phyloP scores from a whole-genome alignment of 495 filamentous ascomycete genomes.

The Melanomma pulvis-pyrius region DNA sequence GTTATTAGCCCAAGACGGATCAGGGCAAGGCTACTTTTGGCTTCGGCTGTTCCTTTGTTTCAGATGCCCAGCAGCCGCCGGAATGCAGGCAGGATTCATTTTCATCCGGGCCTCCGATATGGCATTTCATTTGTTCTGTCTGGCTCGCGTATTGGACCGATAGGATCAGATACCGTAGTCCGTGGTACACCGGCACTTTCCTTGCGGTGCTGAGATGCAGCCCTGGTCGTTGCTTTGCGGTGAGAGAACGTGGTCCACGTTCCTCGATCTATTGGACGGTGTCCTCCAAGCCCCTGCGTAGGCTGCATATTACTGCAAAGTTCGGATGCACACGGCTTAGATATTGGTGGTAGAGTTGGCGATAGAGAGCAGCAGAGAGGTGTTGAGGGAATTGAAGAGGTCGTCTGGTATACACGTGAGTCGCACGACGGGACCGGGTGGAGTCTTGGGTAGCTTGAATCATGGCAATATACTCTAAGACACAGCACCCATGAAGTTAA shows the following conservation, averaged over 20 bases:
- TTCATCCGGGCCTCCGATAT: neutral
- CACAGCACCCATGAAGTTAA: neutral
- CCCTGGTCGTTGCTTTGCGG: neutral
- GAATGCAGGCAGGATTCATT: neutral
- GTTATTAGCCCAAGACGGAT: neutral
- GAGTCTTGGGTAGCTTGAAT: neutral
- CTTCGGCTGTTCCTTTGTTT: no score
- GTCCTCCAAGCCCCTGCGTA: neutral
- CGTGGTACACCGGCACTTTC: neutral
- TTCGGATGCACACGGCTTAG: neutral
- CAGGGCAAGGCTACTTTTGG: neutral
- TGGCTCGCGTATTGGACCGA: neutral
- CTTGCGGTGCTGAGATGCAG: neutral
- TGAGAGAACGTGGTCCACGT: neutral
- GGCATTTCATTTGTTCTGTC: neutral
- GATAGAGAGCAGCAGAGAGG: neutral
- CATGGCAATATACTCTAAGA: neutral
- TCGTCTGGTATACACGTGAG: neutral
- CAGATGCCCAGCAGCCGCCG: neutral
- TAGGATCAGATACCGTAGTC: neutral
- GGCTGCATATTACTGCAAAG: constrained; percentile 16
- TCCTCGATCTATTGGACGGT: neutral
- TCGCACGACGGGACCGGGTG: neutral
- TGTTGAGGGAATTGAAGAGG: neutral
- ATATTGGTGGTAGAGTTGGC: neutral